These are phyloP conservation scores for Penicillium sp. DNA, from an alignment of 2,329 filamentous ascomycete species.

Conservation along the genomic window DNA sequence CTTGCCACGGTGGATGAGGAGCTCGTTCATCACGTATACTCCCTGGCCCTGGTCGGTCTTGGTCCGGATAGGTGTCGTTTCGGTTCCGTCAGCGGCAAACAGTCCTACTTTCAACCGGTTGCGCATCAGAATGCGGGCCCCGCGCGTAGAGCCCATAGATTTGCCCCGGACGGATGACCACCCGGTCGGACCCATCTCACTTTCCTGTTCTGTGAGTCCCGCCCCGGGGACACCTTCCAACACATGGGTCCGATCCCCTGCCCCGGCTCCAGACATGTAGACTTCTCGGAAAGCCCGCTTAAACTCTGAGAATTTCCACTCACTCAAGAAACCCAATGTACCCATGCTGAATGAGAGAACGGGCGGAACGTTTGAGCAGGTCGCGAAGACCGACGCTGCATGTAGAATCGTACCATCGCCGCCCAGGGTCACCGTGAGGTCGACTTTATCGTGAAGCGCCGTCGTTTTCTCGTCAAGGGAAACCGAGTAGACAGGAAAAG, in stretches of 20 bases:
- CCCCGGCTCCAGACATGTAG: slow-evolving; percentile 72
- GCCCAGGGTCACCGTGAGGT: slow-evolving; percentile 84
- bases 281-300: slow-evolving; percentile 89
- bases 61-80: slow-evolving; percentile 34
- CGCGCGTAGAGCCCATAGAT: slow-evolving; percentile 70
- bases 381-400: slow-evolving; percentile 81
- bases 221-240: slow-evolving; percentile 45
- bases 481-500: slow-evolving; percentile 68
- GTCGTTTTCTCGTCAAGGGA: slow-evolving; percentile 33
- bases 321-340: slow-evolving; percentile 87
- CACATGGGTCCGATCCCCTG: slow-evolving; percentile 44
- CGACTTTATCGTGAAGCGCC: slow-evolving; percentile 73
- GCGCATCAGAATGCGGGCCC: slow-evolving; percentile 78
- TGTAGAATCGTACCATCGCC: slow-evolving; percentile 90
- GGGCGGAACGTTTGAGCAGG: slow-evolving; percentile 76
- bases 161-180: slow-evolving; percentile 78
- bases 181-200: slow-evolving; percentile 42
- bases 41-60: slow-evolving; percentile 38
- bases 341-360: slow-evolving; percentile 97
- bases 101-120: slow-evolving; percentile 84
- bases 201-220: slow-evolving; percentile 21
- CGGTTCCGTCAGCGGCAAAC: slow-evolving; percentile 69
- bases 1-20: slow-evolving; percentile 86
- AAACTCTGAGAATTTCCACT: slow-evolving; percentile 94
- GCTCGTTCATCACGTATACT: slow-evolving; percentile 83